These are phyloP conservation scores for Trichophyton equinum DNA, from an alignment of 2,329 filamentous ascomycete species.

Conservation along the genomic window DNA sequence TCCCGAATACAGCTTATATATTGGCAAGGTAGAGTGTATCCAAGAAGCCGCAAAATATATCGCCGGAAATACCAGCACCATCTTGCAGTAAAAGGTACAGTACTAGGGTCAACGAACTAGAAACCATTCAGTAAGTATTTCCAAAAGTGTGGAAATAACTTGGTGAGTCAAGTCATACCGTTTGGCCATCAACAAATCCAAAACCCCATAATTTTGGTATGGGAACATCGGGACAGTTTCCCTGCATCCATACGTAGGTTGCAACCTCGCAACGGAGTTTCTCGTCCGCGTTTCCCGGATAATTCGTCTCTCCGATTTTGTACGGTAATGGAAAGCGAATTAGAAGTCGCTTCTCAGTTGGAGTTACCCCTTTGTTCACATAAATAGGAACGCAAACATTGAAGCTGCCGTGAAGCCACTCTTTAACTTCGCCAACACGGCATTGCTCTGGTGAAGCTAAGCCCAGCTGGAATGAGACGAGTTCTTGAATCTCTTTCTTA, in stretches of 20 bases:
- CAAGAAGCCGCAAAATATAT: background rate
- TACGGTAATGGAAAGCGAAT: slow-evolving; percentile 9
- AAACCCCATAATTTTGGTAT: slow-evolving; percentile 13
- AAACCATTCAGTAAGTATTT: background rate
- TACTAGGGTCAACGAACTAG: background rate
- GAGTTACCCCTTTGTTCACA: background rate
- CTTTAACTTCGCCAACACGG: background rate
- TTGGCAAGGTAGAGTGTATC: background rate
- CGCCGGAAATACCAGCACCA: background rate
- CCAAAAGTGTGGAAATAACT: background rate
- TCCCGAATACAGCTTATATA: background rate
- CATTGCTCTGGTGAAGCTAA: slow-evolving; percentile 6
- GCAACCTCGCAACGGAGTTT: slow-evolving; percentile 13
- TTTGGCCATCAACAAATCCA: slow-evolving; percentile 17
- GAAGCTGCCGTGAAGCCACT: slow-evolving; percentile 15
- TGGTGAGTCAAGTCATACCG: slow-evolving; percentile 6
- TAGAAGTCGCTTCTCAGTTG: background rate
- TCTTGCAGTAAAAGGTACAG: background rate
- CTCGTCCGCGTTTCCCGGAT: slow-evolving; percentile 7
- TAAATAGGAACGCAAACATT: slow-evolving; percentile 14
- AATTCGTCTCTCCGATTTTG: slow-evolving; percentile 3
- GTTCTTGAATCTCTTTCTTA: slow-evolving; percentile 2
- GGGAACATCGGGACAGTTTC: slow-evolving; percentile 10
- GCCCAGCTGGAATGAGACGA: slow-evolving; percentile 9
- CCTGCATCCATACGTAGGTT: slow-evolving; percentile 9